Evolutionary conservation across 768 basidiomycete species (phyloP).

Genomic region (Tricholoma flavovirens): DNA sequence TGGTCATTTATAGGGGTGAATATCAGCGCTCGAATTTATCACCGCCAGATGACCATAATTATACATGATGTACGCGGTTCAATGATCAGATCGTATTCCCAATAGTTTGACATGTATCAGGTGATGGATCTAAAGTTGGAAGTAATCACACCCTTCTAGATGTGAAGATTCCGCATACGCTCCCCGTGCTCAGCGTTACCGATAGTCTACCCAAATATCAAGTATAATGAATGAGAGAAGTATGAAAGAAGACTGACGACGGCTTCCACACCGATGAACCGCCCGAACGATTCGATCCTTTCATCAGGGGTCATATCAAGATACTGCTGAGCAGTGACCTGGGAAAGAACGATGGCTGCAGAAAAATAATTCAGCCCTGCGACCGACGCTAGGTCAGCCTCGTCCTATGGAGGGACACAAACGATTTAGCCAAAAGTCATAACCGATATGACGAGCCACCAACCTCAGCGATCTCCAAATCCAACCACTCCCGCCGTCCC

Average conservation of each 20-base stretch:
- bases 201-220: not conserved
- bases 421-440: not conserved
- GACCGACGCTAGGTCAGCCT: slow-evolving; percentile 48
- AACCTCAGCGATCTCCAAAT: slow-evolving; percentile 50
- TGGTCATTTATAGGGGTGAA: too few species aligned
- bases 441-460: slow-evolving; percentile 2
- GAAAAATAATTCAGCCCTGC: slow-evolving; percentile 68
- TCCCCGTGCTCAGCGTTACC: not conserved
- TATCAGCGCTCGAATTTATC: too few species aligned
- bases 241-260: slow-evolving; percentile 37
- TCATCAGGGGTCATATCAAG: slow-evolving; percentile 44
- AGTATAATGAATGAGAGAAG: not conserved
- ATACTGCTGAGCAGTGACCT: slow-evolving; percentile 41
- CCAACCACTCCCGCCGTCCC: slow-evolving; percentile 61
- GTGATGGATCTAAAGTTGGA: not conserved
- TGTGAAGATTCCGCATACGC: not conserved
- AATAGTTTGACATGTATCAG: not conserved
- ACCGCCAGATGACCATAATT: not conserved
- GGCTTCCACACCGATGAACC: slow-evolving; percentile 42
- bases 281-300: slow-evolving; percentile 40
- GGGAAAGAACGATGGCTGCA: slow-evolving; percentile 57
- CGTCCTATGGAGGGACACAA: slow-evolving; percentile 38
- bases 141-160: not conserved
- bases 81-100: not conserved
- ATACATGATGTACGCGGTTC: too few species aligned